Evolutionary conservation across 176 grass and related monocot species (phyloP).

Genomic region (Musa schizocarpa): DNA sequence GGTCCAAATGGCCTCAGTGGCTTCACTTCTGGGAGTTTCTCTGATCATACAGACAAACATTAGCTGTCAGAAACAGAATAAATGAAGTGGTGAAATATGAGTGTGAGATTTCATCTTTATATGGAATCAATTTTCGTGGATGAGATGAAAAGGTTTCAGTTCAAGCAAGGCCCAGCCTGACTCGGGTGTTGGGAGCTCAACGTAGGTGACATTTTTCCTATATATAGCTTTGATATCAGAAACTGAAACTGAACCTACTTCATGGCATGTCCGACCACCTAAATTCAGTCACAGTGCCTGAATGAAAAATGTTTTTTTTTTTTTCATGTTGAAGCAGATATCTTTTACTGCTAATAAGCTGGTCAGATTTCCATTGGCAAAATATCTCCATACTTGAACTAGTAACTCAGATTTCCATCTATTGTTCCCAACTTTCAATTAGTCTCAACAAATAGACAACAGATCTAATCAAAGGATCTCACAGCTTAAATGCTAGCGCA

Average conservation of each 20-base stretch:
- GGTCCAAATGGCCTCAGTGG: slow-evolving; percentile 74
- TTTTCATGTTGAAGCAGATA: no score
- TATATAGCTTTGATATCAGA: not conserved
- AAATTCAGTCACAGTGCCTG: no score
- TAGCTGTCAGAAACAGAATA: not conserved
- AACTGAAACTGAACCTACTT: no score
- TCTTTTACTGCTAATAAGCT: no score
- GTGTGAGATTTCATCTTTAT: not conserved
- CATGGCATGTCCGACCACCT: no score
- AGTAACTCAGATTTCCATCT: not conserved
- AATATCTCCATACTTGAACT: not conserved
- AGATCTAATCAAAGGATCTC: not conserved
- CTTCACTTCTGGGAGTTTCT: slow-evolving; percentile 83
- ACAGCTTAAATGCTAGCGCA: not conserved
- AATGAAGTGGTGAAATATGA: not conserved
- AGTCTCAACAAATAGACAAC: not conserved
- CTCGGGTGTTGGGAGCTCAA: not conserved
- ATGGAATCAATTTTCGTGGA: not conserved
- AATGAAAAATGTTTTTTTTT: no score
- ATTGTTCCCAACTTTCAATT: not conserved
- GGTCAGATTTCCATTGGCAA: no score
- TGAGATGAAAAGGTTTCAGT: not conserved
- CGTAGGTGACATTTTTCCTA: not conserved
- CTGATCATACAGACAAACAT: slow-evolving; percentile 25
- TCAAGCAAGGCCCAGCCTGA: not conserved